A percentile compares a stretch with the other conserved stretches of the same genome.
phyloP scores from a whole-genome alignment of 208 protist species.

The Vickermania spadyakhi region DNA sequence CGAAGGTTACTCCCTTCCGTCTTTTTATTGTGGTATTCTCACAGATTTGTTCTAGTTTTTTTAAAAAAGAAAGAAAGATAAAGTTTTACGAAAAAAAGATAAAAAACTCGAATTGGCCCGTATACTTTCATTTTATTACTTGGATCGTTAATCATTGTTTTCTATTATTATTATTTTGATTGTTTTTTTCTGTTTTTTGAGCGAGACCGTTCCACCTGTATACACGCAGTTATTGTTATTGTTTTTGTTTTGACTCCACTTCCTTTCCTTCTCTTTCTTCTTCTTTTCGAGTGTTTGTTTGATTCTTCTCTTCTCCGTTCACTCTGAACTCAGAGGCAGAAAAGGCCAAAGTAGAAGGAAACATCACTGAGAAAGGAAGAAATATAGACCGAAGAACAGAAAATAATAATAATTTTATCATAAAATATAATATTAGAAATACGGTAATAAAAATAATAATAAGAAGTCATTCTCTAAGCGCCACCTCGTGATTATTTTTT shows the following conservation, averaged over 20 bases:
- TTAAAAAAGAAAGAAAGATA: background rate
- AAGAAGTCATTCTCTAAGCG: too few species aligned
- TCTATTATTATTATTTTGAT: slow-evolving; percentile 8
- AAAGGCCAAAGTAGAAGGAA: too few species aligned
- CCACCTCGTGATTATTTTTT: too few species aligned
- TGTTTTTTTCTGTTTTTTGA: background rate
- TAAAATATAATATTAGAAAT: too few species aligned
- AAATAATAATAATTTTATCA: too few species aligned
- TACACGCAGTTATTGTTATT: slow-evolving; percentile 1
- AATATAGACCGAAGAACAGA: too few species aligned
- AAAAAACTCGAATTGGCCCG: background rate
- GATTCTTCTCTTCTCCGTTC: too few species aligned
- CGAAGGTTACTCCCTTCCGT: background rate
- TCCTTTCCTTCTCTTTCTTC: background rate
- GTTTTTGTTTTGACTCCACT: background rate
- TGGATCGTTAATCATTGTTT: background rate
- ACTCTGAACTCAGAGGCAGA: too few species aligned
- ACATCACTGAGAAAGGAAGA: too few species aligned
- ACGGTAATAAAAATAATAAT: too few species aligned
- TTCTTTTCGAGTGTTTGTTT: background rate
- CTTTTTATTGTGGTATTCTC: background rate
- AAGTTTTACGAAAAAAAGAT: background rate
- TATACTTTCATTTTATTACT: background rate
- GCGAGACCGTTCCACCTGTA: too few species aligned
- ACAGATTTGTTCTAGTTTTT: background rate